Conservation (phyloP, 768 basidiomycete genomes). For the Leccinum subgranulosum region DNA sequence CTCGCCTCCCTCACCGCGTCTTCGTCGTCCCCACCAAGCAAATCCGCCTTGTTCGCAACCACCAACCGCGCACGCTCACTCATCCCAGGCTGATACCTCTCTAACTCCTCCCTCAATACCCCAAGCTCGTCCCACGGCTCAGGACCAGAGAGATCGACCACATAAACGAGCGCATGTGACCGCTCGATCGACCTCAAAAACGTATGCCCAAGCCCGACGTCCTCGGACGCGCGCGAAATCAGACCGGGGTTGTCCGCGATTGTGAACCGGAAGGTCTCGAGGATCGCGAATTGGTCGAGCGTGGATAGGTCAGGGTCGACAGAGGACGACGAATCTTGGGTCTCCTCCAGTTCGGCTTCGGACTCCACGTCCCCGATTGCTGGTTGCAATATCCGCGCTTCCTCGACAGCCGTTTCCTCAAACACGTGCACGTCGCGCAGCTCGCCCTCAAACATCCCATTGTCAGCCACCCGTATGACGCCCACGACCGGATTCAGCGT, state of each 20-base stretch:
- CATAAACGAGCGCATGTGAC: conserved; percentile 84
- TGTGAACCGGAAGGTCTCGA: conserved; percentile 85
- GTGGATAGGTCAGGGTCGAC: conserved; percentile 12
- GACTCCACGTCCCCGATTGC: conserved; percentile 36
- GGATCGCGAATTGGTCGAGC: conserved; percentile 50
- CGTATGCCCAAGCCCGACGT: conserved; percentile 90
- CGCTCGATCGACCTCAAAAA: conserved; percentile 94
- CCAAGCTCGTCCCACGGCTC: conserved; percentile 76
- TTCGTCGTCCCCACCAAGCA: conserved; percentile 55
- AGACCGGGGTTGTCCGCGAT: conserved; percentile 97
- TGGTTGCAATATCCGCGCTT: conserved; percentile 35
- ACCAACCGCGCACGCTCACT: conserved; percentile 75
- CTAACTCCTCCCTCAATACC: conserved; percentile 77
- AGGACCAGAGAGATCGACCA: conserved; percentile 79
- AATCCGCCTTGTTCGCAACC: conserved; percentile 93
- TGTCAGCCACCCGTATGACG: conserved; percentile 78
- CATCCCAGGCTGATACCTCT: conserved; percentile 77
- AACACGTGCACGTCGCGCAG: conserved; percentile 48
- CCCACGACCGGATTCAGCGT: conserved; percentile 94
- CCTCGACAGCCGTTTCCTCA: conserved; percentile 66
- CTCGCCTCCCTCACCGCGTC: conserved; percentile 50
- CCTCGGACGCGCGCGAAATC: conserved; percentile 77
- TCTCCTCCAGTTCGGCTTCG: not conserved
- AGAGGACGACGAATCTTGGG: not conserved
- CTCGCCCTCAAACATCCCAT: conserved; percentile 71